These are phyloP conservation scores for Hypocrella siamensis DNA, from an alignment of 2,329 filamentous ascomycete species.

Conservation along the genomic window DNA sequence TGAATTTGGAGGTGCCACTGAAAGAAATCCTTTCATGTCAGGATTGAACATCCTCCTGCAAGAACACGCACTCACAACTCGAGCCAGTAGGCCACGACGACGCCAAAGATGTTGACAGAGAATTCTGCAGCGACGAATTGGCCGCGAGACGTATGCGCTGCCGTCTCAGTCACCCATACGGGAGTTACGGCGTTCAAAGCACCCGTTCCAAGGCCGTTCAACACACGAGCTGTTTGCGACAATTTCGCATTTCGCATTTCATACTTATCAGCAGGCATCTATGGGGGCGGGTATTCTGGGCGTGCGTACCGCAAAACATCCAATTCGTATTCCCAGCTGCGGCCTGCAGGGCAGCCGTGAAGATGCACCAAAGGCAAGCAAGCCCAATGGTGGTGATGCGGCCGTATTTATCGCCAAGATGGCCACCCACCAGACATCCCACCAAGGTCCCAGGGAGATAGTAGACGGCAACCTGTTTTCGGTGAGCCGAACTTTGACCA, in stretches of 20 bases:
- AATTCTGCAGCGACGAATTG: slow-evolving; percentile 59
- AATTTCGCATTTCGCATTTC: background rate
- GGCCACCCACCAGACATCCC: slow-evolving; percentile 31
- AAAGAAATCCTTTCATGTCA: background rate
- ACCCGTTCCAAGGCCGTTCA: slow-evolving; percentile 36
- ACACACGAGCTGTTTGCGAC: slow-evolving; percentile 23
- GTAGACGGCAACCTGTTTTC: slow-evolving; percentile 23
- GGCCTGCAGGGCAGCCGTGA: slow-evolving; percentile 49
- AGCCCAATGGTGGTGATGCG: slow-evolving; percentile 41
- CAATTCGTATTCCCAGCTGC: slow-evolving; percentile 49
- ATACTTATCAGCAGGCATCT: background rate
- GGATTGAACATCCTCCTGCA: no score
- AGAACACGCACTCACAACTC: slow-evolving; percentile 22
- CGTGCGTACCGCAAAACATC: slow-evolving; percentile 46
- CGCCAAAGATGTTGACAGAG: slow-evolving; percentile 57
- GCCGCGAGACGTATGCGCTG: slow-evolving; percentile 38
- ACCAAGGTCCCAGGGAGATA: slow-evolving; percentile 32
- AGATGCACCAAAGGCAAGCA: slow-evolving; percentile 38
- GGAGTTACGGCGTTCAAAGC: slow-evolving; percentile 33
- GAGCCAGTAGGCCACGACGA: slow-evolving; percentile 44
- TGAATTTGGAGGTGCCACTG: slow-evolving; percentile 41
- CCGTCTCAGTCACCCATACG: slow-evolving; percentile 31
- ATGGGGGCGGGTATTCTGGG: background rate
- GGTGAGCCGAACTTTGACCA: no score
- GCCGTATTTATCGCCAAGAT: slow-evolving; percentile 35